These are phyloP conservation scores for Hippophae rhamnoides DNA, from an alignment of 306 rosid species.

Conservation along the genomic window DNA sequence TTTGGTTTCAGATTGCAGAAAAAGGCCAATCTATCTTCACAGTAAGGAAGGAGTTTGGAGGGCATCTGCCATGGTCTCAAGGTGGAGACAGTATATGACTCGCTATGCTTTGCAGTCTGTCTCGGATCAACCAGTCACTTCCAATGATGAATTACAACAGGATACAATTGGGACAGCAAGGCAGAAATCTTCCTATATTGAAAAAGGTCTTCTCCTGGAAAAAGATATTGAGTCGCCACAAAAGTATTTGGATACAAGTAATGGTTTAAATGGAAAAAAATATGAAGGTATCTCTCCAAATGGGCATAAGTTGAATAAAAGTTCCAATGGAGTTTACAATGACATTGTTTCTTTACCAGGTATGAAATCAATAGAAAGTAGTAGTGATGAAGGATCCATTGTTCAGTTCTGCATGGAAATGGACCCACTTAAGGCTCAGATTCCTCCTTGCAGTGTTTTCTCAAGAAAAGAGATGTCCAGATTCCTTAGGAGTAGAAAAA, in stretches of 20 bases:
- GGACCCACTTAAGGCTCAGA: constrained; percentile 68
- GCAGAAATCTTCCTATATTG: constrained; percentile 25
- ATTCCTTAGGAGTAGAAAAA: constrained; percentile 42
- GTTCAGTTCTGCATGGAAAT: constrained; percentile 29
- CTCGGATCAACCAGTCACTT: constrained; percentile 33
- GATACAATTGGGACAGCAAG: constrained; percentile 26
- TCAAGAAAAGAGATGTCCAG: constrained; percentile 68
- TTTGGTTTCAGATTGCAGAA: constrained; percentile 67
- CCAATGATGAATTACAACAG: constrained; percentile 22
- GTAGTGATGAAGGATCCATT: constrained; percentile 29
- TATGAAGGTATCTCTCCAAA: constrained; percentile 13
- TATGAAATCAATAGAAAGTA: constrained; percentile 26
- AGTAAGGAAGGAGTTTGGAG: constrained; percentile 86
- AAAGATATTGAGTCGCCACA: constrained; percentile 28
- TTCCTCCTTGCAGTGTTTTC: constrained; percentile 67
- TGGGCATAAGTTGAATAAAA: constrained; percentile 21
- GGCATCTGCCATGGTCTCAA: constrained; percentile 86
- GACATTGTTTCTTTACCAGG: constrained; percentile 28
- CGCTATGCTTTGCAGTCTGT: constrained; percentile 31
- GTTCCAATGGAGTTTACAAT: constrained; percentile 23
- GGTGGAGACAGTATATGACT: constrained; percentile 72
- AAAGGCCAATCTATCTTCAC: constrained; percentile 75
- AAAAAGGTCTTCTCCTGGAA: constrained; percentile 24
- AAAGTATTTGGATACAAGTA: constrained; percentile 26
- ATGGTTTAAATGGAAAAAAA: constrained; percentile 25